Conservation (phyloP, 331 rosid species). For the Pyracantha coccinea region DNA sequence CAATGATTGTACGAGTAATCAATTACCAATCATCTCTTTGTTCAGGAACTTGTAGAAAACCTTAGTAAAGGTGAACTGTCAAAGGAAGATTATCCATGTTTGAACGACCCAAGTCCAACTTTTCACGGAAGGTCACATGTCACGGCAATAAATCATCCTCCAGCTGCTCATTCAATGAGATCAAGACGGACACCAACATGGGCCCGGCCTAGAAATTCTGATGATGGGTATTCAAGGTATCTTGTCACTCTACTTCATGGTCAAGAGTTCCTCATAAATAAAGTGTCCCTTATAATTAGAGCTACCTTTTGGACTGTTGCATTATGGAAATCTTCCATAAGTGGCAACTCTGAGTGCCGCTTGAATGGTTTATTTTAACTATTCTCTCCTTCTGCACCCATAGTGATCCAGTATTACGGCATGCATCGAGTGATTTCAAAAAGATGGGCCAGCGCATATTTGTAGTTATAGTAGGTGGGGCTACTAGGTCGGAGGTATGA, state of each 20-base stretch:
- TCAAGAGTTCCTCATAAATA: neutral
- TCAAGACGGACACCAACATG: slow-evolving; percentile 83
- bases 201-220: slow-evolving; percentile 89
- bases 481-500: slow-evolving; percentile 92
- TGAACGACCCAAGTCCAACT: slow-evolving; percentile 80
- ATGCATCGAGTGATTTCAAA: slow-evolving; percentile 84
- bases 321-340: neutral
- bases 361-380: neutral
- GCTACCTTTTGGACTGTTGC: neutral
- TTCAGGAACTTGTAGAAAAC: slow-evolving; percentile 85
- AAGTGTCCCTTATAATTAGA: neutral
- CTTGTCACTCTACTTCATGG: slow-evolving; percentile 1
- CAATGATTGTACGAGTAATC: neutral
- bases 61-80: slow-evolving; percentile 68
- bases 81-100: slow-evolving; percentile 87
- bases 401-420: slow-evolving; percentile 84
- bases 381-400: slow-evolving; percentile 11
- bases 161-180: slow-evolving; percentile 84
- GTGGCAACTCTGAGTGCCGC: neutral
- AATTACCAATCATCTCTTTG: neutral
- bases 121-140: slow-evolving; percentile 48
- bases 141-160: slow-evolving; percentile 37
- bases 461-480: slow-evolving; percentile 90
- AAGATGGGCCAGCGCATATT: slow-evolving; percentile 86
- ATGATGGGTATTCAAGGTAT: slow-evolving; percentile 96